Conservation (phyloP, 371 early-diverging fungal genomes). For the Fennellomyces sp. region DNA sequence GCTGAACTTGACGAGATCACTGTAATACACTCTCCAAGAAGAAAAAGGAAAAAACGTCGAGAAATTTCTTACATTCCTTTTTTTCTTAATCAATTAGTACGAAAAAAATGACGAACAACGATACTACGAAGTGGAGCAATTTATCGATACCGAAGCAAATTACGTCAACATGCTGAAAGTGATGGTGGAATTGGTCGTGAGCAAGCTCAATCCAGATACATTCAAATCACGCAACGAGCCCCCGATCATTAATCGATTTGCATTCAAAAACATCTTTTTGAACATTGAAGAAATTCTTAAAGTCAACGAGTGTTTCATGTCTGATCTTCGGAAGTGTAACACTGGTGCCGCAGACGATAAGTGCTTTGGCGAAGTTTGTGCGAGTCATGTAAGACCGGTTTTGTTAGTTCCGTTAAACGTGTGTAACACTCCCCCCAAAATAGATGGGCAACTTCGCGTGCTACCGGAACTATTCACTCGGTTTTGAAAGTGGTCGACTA, state of each 20-base stretch:
- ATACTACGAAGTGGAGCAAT: constrained; percentile 35
- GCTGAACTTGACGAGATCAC: background rate
- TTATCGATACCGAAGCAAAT: constrained; percentile 40
- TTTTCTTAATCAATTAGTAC: constrained; percentile 2
- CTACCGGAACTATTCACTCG: constrained; percentile 46
- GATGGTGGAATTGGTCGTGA: constrained; percentile 30
- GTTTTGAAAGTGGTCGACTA: constrained; percentile 35
- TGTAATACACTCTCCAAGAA: background rate
- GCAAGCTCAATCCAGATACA: constrained; percentile 10
- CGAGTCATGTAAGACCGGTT: constrained; percentile 37
- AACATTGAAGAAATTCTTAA: constrained; percentile 42
- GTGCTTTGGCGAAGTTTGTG: constrained; percentile 44
- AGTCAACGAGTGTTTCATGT: constrained; percentile 34
- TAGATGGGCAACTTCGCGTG: constrained; percentile 47
- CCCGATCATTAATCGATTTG: constrained; percentile 38
- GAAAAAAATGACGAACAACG: constrained; percentile 31
- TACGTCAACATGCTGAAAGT: constrained; percentile 43
- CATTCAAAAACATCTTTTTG: constrained; percentile 44
- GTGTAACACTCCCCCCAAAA: constrained; percentile 3
- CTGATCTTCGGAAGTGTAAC: constrained; percentile 21
- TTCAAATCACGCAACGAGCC: constrained; percentile 20
- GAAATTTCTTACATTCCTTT: background rate
- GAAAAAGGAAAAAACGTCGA: too few species aligned
- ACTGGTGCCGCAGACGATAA: background rate
- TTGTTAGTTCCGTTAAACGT: constrained; percentile 10